Evolutionary conservation across 2,329 filamentous ascomycete species (phyloP).

Genomic region (Dryadomyces quercus-mongolicae): DNA sequence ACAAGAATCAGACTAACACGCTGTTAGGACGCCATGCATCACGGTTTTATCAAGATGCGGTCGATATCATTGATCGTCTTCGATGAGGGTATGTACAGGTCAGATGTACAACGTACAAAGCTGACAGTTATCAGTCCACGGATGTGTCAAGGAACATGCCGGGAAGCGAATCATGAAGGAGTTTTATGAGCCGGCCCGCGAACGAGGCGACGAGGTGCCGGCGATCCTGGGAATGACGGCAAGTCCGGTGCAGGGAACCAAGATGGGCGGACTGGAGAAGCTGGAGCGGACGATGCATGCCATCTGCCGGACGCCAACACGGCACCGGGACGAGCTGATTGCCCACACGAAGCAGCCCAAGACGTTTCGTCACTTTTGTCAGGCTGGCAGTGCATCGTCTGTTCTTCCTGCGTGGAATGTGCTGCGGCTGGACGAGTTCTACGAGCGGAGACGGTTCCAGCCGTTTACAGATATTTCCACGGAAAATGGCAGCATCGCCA

Average conservation of each 20-base stretch:
- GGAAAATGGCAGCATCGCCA: neutral
- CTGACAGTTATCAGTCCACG: slow-evolving; percentile 45
- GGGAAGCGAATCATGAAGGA: slow-evolving; percentile 60
- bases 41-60: slow-evolving; percentile 58
- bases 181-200: slow-evolving; percentile 48
- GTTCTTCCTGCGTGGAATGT: slow-evolving; percentile 23
- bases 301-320: slow-evolving; percentile 53
- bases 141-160: slow-evolving; percentile 52
- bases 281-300: slow-evolving; percentile 63
- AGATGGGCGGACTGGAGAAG: slow-evolving; percentile 38
- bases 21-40: slow-evolving; percentile 54
- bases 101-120: too few relatives aligned
- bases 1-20: neutral
- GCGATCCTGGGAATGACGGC: slow-evolving; percentile 69
- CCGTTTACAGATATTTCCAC: neutral
- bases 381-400: slow-evolving; percentile 18
- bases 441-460: neutral
- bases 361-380: slow-evolving; percentile 27
- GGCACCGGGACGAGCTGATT: slow-evolving; percentile 59
- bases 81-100: slow-evolving; percentile 57
- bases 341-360: slow-evolving; percentile 54
- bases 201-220: slow-evolving; percentile 33
- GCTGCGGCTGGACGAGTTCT: slow-evolving; percentile 22
- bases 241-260: slow-evolving; percentile 57
- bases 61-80: slow-evolving; percentile 60